phyloP scores from a whole-genome alignment of 345 rosid genomes.

The Passiflora organensis region DNA sequence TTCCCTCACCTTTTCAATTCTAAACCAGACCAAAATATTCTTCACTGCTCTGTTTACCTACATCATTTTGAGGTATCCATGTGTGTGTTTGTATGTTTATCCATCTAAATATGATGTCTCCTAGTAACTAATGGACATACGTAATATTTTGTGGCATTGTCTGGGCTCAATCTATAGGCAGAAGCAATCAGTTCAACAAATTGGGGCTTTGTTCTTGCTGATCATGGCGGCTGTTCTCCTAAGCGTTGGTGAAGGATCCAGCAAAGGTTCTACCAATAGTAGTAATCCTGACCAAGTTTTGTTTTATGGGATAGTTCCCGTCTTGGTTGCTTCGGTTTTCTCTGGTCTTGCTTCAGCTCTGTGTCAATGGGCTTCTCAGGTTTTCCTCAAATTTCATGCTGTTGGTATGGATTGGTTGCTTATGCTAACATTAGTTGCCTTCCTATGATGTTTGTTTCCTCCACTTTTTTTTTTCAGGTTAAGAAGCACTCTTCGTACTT shows the following conservation, averaged over 20 bases:
- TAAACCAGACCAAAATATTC: conserved; percentile 93
- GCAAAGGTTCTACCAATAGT: conserved; percentile 43
- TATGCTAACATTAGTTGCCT: neutral
- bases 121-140: no score
- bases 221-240: conserved; percentile 88
- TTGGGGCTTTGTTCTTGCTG: conserved; percentile 77
- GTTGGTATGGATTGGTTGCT: neutral
- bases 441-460: conserved; percentile 7
- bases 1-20: conserved; percentile 86
- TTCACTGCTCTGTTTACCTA: conserved; percentile 88
- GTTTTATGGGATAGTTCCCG: conserved; percentile 88
- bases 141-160: conserved; percentile 4
- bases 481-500: conserved; percentile 91
- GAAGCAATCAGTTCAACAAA: conserved; percentile 84
- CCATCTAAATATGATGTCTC: no score
- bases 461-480: conserved; percentile 40
- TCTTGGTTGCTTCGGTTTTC: conserved; percentile 88
- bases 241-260: conserved; percentile 95
- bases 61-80: conserved; percentile 63
- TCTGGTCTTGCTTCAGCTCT: conserved; percentile 94
- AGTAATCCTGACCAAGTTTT: conserved; percentile 55
- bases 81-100: neutral
- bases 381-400: conserved; percentile 9
- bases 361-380: conserved; percentile 99
- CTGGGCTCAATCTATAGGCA: conserved; percentile 48